Base-by-base conservation (phyloP, 192 early-diverging fungal genomes). In the Coemansia sp. region DNA sequence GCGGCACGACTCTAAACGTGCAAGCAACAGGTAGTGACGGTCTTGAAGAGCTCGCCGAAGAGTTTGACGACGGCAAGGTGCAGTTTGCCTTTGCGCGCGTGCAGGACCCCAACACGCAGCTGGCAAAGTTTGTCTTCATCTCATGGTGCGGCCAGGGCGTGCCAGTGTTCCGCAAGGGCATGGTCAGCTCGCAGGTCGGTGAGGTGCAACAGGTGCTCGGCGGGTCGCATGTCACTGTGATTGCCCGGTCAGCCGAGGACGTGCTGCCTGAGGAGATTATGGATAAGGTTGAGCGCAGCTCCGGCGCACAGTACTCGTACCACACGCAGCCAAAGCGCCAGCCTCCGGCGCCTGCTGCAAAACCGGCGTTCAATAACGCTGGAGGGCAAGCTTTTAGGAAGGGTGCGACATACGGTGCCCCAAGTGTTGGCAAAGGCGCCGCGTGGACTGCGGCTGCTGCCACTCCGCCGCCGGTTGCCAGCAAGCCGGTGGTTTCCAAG, bases 101-200 rank as follows among this genome's bases (percentile, higher is more conserved):
- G n/a, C 69, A 76, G 38, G 95, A 98, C 71, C 92, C 90, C 13
- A 89, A 93, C 57, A 89, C 92, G 2, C 78, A 83, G 34, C 80
- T 98, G 17, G 81, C 86, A 51, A 98, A 96, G 77, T 89, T 89
- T 73, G 91, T 94, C 38, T 86, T 98, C 53, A 90, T 98, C 58
- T 91, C 85, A 15, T 98, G 93, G 93, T 96, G 94, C 70, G 95
- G 95, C 10, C 89, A 89, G 43, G 94, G 94, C 37, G 95, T 98
- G 17, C 93, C 93, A 15, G 93, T 93, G 55, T 72, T 84, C 43
- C 85, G 87, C 67, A 98, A 98, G 81, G 94, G 90, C 23, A 78
- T 93, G 48, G 95, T 94, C 58, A 86, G 85, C 61, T 77, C 84
- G 27, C 92, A 94, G 52, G 70, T 94, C 21, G 83, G 87, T 50